These are phyloP conservation scores for Lecanoromycetidae sp. DNA, from an alignment of 2,329 filamentous ascomycete species.

Conservation along the genomic window DNA sequence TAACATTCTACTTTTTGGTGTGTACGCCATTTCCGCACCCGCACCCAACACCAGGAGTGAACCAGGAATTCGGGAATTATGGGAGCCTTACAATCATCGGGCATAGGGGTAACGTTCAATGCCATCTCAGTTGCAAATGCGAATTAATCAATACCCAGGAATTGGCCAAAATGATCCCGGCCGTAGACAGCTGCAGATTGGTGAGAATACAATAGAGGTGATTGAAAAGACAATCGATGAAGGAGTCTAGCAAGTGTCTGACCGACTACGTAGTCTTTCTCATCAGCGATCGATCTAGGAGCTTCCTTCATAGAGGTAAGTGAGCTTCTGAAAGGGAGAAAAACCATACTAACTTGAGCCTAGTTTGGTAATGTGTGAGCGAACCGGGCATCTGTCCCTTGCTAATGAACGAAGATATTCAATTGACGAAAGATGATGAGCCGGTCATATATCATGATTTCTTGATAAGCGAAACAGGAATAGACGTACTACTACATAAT, in stretches of 20 bases:
- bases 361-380: conserved; percentile 19
- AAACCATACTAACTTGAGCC: not conserved
- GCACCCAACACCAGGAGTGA: not conserved
- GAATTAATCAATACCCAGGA: conserved; percentile 11
- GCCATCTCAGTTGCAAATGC: not conserved
- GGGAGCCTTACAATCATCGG: conserved; percentile 22
- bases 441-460: conserved; percentile 35
- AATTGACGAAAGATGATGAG: conserved; percentile 31
- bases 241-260: not conserved
- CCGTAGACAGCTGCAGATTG: conserved; percentile 27
- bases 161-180: conserved; percentile 23
- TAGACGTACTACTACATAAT: conserved; percentile 31
- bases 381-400: not conserved
- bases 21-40: conserved; percentile 20
- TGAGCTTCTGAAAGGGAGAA: not conserved
- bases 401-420: conserved; percentile 26
- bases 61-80: conserved; percentile 1
- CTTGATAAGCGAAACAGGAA: conserved; percentile 32
- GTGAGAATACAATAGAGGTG: conserved; percentile 29
- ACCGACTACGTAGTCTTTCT: conserved; percentile 23
- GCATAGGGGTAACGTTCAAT: conserved; percentile 23
- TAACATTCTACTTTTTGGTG: conserved; percentile 28
- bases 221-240: not conserved
- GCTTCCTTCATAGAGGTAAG: conserved; percentile 28
- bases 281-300: conserved; percentile 26